phyloP scores from a whole-genome alignment of 2,329 filamentous ascomycete genomes.

The Ceratocystis eucalypticola region DNA sequence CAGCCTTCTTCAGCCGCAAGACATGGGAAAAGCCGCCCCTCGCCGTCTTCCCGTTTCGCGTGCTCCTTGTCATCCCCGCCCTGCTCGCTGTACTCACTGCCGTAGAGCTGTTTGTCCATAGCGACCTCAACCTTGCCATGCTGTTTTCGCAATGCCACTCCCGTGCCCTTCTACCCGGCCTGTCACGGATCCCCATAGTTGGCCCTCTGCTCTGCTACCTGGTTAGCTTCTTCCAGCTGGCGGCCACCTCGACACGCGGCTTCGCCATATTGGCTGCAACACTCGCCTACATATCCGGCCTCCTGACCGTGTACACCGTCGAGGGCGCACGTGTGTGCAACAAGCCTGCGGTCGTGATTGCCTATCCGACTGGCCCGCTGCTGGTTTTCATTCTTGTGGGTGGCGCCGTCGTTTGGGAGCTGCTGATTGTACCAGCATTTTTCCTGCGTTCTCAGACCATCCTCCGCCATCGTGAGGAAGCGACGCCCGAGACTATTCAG shows the following conservation, averaged over 20 bases:
- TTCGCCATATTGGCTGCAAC: slow-evolving; percentile 31
- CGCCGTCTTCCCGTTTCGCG: slow-evolving; percentile 39
- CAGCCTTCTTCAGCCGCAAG: not conserved
- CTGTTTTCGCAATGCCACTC: slow-evolving; percentile 43
- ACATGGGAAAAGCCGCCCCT: slow-evolving; percentile 31
- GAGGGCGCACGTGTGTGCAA: slow-evolving; percentile 36
- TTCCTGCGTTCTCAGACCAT: slow-evolving; percentile 31
- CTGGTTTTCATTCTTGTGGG: slow-evolving; percentile 37
- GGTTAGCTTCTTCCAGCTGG: slow-evolving; percentile 36
- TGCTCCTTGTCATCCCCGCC: slow-evolving; percentile 37
- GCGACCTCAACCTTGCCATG: slow-evolving; percentile 38
- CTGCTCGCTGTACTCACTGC: slow-evolving; percentile 34
- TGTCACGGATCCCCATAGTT: slow-evolving; percentile 34
- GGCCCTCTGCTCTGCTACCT: slow-evolving; percentile 37
- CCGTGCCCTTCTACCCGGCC: slow-evolving; percentile 31
- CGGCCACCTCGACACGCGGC: slow-evolving; percentile 31
- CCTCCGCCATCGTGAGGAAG: slow-evolving; percentile 23
- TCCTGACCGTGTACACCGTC: slow-evolving; percentile 37
- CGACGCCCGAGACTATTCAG: slow-evolving; percentile 20
- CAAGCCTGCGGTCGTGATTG: slow-evolving; percentile 27
- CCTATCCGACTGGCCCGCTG: slow-evolving; percentile 32
- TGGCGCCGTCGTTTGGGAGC: slow-evolving; percentile 39
- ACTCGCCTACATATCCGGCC: slow-evolving; percentile 33
- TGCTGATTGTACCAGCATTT: slow-evolving; percentile 38
- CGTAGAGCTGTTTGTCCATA: slow-evolving; percentile 32